These are phyloP conservation scores for Mycena floridula DNA, from an alignment of 768 basidiomycete genomes.

Conservation along the genomic window DNA sequence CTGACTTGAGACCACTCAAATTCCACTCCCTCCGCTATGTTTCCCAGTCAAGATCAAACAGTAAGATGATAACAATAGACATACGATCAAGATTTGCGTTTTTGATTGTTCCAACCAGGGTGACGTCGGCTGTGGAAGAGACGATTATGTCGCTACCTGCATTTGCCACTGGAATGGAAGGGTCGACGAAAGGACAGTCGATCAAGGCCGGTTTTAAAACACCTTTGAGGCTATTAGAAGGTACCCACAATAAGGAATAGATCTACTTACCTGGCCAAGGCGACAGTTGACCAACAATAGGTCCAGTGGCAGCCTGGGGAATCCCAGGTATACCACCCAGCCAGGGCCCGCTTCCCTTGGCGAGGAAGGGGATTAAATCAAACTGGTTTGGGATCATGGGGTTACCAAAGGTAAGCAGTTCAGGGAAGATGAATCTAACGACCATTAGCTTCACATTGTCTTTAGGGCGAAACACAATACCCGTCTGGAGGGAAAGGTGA, in stretches of 20 bases:
- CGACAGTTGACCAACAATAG: slow-evolving; percentile 12
- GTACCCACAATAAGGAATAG: neutral
- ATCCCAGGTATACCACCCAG: slow-evolving; percentile 2
- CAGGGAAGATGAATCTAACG: slow-evolving; percentile 14
- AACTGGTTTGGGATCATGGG: slow-evolving; percentile 11
- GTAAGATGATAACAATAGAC: neutral
- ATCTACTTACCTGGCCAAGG: slow-evolving; percentile 13
- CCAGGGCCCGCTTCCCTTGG: slow-evolving; percentile 11
- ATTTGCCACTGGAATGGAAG: slow-evolving; percentile 8
- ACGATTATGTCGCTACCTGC: neutral
- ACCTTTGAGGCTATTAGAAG: neutral
- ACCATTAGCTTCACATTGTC: too few relatives aligned
- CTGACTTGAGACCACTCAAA: neutral
- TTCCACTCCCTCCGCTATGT: neutral
- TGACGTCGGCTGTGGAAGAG: neutral
- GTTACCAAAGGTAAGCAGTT: slow-evolving; percentile 10
- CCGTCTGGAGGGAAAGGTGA: slow-evolving; percentile 11
- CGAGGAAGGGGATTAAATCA: slow-evolving; percentile 11
- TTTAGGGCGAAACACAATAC: too few relatives aligned
- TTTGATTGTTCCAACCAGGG: neutral
- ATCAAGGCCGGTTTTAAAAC: neutral
- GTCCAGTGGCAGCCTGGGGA: slow-evolving; percentile 3
- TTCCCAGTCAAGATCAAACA: neutral
- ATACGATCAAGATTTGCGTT: neutral
- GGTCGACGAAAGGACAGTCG: slow-evolving; percentile 9